Base-by-base conservation (phyloP, 179 eudicot species). In the Actinidia chinensis region DNA sequence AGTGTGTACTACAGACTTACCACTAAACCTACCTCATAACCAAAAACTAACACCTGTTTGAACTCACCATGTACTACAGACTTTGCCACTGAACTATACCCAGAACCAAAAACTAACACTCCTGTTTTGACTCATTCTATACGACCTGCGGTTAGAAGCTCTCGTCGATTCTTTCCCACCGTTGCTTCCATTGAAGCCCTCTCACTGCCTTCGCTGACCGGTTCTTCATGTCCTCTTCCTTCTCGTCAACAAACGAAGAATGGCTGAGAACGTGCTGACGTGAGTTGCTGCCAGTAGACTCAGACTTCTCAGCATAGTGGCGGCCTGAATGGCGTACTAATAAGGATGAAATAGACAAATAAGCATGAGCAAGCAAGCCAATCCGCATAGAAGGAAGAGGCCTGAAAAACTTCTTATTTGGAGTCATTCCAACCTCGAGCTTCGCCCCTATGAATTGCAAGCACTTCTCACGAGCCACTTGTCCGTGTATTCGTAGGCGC, bases 381-480 rank as follows among this genome's bases (percentile, higher is more conserved):
- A 0, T 23, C 91, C 98, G 68, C 86, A 85, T 13, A 93, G 58
- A 18, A 93, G 92, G 78, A 87, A 95, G 13, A 95, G 91, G 28
- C 98, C 99, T 94, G 88, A 86, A 77, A 95, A 95, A 81, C 95
- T 93, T 64, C 78, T 85, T 5, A 95, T 90, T 77, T 89, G 88
- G 68, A 95, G 93, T n/a, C 86, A 87, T 71, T 90, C 85, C n/a
- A n/a, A 91, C 88, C 13, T 82, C 84, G 9, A 93, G 80, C 80
- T 87, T 88, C 1, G 93, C 55, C 76, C 89, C 66, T 92, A 95
- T 76, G 89, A 86, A 69, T 91, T 88, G 85, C 99, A 95, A 1
- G 87, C 76, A 47, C 89, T 91, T 74, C 79, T 82, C 40, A 64
- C 81, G 40, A 95, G 84, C 99, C 99, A 95, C 86, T 95, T 93